Evolutionary conservation across 495 filamentous ascomycete species (phyloP), one percentile per base, ranked within the genome.

Genomic region (Penicillium coprophilum): DNA sequence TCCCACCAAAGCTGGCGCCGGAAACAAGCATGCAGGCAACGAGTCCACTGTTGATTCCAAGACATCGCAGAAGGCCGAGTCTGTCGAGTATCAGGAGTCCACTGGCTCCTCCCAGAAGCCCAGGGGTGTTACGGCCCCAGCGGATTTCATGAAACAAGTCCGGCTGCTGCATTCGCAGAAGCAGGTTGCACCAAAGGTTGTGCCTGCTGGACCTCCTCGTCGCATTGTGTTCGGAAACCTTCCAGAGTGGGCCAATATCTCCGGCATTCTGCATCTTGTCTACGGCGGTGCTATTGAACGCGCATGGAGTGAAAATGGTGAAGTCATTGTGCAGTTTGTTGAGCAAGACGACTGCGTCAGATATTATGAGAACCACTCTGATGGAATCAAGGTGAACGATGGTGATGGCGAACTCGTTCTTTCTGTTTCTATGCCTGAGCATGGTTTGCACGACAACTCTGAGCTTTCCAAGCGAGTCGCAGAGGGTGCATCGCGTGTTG

Each of bases 231-330:
- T 81, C 45, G 74, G 66, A 30, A 58, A 63, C 44, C 61, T 76
- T n/a, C 71, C 77, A 0, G 45, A 59, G 9, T 57, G 57, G 40
- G 65, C 66, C n/a, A 60, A 46, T 15, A 69, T 50, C 21, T 55
- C 74, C 3, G 57, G 74, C 45, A 56, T 80, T 28, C 59, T 79
- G 6, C 69, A 70, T 2, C 59, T 81, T 5, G 62, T 81, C 5
- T 72, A 75, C 45, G 78, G 77, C 7, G 80, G 79, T 15, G 34
- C 62, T 12, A 49, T 83, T 19, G 80, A 82, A 45, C 69, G 67
- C 44, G 46, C 51, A 5, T 62, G 51, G 56, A 41, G n/a, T 6
- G 56, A 50, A 4, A 7, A 50, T 6, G 51, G 40, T 2, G 40
- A 55, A 20, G 47, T 59, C 21, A 47, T 41, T 3, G 60, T 62